Evolutionary conservation across 371 early-diverging fungal genomes (phyloP).

Genomic region (Saksenaea vasiformis): DNA sequence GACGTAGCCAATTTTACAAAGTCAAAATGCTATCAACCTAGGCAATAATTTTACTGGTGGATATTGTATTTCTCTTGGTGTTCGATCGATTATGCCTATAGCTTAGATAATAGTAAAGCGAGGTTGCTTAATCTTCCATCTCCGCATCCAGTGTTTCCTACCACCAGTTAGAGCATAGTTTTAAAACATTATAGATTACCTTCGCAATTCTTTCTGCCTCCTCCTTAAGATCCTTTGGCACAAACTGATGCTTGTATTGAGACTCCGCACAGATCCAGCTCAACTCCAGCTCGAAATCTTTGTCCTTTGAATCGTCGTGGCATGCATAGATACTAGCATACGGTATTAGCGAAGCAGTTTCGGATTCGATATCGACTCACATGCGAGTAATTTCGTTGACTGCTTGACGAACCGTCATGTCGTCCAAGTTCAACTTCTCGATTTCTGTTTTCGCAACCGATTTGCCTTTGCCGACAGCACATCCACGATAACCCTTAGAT

Average conservation of each 20-base stretch:
- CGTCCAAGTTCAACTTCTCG: conserved; percentile 89
- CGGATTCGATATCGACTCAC: conserved; percentile 48
- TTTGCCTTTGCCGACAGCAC: conserved; percentile 95
- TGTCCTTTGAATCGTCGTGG: conserved; percentile 97
- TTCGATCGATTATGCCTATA: not conserved
- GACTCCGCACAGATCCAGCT: conserved; percentile 95
- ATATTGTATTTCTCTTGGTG: not conserved
- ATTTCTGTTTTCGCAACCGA: conserved; percentile 97
- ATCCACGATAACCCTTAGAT: conserved; percentile 87
- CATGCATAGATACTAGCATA: conserved; percentile 81
- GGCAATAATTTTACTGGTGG: not conserved
- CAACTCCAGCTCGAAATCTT: conserved; percentile 96
- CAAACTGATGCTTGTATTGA: conserved; percentile 75
- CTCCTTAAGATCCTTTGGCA: conserved; percentile 84
- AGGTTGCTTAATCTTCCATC: conserved; percentile 49
- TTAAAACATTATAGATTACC: conserved; percentile 38
- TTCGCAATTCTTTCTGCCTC: conserved; percentile 88
- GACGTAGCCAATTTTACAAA: too few relatives aligned
- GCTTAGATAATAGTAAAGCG: not conserved
- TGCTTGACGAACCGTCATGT: conserved; percentile 87
- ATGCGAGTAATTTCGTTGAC: conserved; percentile 95
- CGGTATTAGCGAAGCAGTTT: not conserved
- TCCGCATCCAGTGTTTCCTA: conserved; percentile 53
- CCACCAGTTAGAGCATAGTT: not conserved
- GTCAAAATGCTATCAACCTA: not conserved